Evolutionary conservation across 2,329 filamentous ascomycete genomes (phyloP).

Genomic region (Penicillium hesseltinei): DNA sequence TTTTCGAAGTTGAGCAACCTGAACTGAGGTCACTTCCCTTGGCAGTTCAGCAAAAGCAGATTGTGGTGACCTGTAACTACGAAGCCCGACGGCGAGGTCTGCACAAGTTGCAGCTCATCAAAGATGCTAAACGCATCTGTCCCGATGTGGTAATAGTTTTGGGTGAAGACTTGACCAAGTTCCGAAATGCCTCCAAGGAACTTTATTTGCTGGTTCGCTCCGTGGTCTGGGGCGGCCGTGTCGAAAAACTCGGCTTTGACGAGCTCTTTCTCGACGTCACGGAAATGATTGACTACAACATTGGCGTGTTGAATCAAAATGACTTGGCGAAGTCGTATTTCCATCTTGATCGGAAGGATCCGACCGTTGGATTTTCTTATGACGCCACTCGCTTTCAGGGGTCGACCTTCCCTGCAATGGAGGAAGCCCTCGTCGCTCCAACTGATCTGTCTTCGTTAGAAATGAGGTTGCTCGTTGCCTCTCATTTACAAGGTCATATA

Average conservation of each 20-base stretch:
- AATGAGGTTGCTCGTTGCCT: slow-evolving; percentile 70
- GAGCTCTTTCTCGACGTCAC: slow-evolving; percentile 82
- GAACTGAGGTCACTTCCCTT: slow-evolving; percentile 69
- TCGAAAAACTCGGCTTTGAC: slow-evolving; percentile 84
- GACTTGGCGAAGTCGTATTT: slow-evolving; percentile 73
- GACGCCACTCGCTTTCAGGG: slow-evolving; percentile 69
- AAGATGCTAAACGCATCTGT: slow-evolving; percentile 74
- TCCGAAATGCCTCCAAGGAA: slow-evolving; percentile 80
- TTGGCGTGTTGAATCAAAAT: slow-evolving; percentile 65
- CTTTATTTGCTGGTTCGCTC: slow-evolving; percentile 70
- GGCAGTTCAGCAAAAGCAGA: slow-evolving; percentile 89
- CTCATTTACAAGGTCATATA: slow-evolving; percentile 75
- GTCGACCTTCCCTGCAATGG: slow-evolving; percentile 52
- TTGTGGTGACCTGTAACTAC: slow-evolving; percentile 92
- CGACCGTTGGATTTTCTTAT: slow-evolving; percentile 75
- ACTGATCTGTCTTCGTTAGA: slow-evolving; percentile 35
- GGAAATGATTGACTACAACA: slow-evolving; percentile 81
- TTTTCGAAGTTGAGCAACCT: slow-evolving; percentile 79
- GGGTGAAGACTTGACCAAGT: slow-evolving; percentile 81
- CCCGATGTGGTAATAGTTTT: slow-evolving; percentile 82
- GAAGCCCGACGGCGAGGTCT: slow-evolving; percentile 67
- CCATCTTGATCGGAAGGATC: slow-evolving; percentile 68
- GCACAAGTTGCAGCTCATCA: slow-evolving; percentile 79
- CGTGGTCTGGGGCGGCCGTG: slow-evolving; percentile 74
- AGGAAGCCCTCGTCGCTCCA: slow-evolving; percentile 18